Evolutionary conservation across 2,329 filamentous ascomycete genomes (phyloP).

Genomic region (Cercospora zeina): DNA sequence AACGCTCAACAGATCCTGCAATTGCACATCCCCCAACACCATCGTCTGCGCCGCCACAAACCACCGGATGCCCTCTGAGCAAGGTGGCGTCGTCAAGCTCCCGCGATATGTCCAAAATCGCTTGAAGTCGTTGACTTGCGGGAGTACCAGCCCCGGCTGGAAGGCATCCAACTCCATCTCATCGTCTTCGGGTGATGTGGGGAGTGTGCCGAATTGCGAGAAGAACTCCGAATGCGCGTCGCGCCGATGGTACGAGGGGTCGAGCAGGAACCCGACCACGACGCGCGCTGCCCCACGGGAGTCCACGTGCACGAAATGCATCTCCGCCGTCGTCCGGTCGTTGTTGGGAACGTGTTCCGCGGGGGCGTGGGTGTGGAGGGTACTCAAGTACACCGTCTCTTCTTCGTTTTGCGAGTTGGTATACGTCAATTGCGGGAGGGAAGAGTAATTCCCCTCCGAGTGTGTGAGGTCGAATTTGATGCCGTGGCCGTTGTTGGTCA

Average conservation of each 20-base stretch:
- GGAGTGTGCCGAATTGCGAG: conserved; percentile 38
- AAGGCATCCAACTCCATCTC: conserved; percentile 28
- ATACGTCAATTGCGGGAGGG: conserved; percentile 47
- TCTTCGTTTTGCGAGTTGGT: conserved; percentile 38
- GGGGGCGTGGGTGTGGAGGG: conserved; percentile 56
- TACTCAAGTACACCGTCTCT: conserved; percentile 50
- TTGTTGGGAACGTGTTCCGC: conserved; percentile 52
- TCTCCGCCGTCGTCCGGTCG: conserved; percentile 48
- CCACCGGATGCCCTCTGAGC: conserved; percentile 51
- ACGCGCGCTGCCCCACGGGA: conserved; percentile 46
- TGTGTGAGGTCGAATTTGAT: conserved; percentile 46
- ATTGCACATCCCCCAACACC: conserved; percentile 49
- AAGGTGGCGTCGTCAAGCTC: conserved; percentile 52
- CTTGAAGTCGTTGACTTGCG: conserved; percentile 44
- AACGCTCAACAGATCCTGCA: conserved; percentile 50
- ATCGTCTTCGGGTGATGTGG: conserved; percentile 21
- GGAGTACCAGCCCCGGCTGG: conserved; percentile 41
- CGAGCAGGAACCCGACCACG: conserved; percentile 52
- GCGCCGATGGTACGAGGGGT: conserved; percentile 41
- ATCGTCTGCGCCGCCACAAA: conserved; percentile 48
- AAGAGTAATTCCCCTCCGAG: conserved; percentile 42
- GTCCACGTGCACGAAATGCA: conserved; percentile 54
- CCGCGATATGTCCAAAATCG: conserved; percentile 55
- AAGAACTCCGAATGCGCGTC: conserved; percentile 43
- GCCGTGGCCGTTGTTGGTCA: conserved; percentile 55